Base-by-base conservation (phyloP, 2,329 filamentous ascomycete genomes). In the Penicillium oxalicum region DNA sequence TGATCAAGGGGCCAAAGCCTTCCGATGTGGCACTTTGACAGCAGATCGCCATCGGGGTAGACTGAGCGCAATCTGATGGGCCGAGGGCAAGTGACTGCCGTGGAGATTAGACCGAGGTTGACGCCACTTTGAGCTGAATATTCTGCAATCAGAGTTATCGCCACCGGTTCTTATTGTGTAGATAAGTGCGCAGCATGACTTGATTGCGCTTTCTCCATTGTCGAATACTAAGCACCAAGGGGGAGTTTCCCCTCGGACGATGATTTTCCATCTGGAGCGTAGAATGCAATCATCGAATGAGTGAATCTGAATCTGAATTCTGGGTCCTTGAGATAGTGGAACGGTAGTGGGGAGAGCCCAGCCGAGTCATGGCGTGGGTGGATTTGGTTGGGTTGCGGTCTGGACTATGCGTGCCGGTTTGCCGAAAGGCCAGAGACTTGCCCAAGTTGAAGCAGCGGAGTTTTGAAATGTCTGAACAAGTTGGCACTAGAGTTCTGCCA, bases 381-480 rank as follows among this genome's bases (percentile, higher is more conserved):
- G 49, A 40, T 24, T 29, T 33, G 29, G 29, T 35, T 40, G 47
- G 45, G 27, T 47, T 44, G 33, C 53, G 42, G 46, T 45, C 37
- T 51, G 53, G 41, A 45, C 53, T 50, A 54, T 54, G 50, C 44
- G 60, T 66, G 63, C 63, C 62, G 63, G 61, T 65, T 65, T 66
- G 60, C 63, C 63, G 63, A 64, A 37, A 39, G 45, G 48, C 34
- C 28, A 18, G 34, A 29, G 34, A 24, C 44, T 25, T 13, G 29
- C 18, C 18, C 12, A 43, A 3, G 6, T 9, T 33, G 26, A 12
- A 9, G 28, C 40, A 43, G 25, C 40, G 13, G 26, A 27, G 4
- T 24, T 33, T 35, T 9, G 33, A 35, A 35, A 18, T 18, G 18
- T 1, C 18, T 18, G 18, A 18, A 18, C 18, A 18, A 18, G 18